Conservation (phyloP, 73 alveolate species). For the Paramecium sexaurelia region DNA sequence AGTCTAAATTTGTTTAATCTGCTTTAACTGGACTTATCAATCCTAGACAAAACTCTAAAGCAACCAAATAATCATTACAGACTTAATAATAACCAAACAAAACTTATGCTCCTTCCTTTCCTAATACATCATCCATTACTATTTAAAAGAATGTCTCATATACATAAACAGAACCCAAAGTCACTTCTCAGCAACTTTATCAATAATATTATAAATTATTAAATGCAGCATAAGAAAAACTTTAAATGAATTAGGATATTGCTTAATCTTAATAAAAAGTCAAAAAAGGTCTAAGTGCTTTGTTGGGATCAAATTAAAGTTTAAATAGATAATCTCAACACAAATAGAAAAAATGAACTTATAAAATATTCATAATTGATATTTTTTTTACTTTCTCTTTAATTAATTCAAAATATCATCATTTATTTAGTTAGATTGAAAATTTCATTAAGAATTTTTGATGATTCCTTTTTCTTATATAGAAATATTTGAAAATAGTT, state of each 20-base stretch:
- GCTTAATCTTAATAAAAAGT: background rate
- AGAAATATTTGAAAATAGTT: too few species aligned
- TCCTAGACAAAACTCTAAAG: background rate
- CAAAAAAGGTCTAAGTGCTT: slow-evolving; percentile 34
- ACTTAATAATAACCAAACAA: slow-evolving; percentile 26
- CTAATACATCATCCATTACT: slow-evolving; percentile 38
- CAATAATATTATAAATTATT: slow-evolving; percentile 38
- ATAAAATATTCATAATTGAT: background rate
- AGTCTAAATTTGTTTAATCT: background rate
- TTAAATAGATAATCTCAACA: slow-evolving; percentile 20
- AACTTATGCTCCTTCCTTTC: slow-evolving; percentile 45
- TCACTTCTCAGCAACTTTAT: slow-evolving; percentile 10
- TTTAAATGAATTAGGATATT: background rate
- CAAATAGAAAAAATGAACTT: background rate
- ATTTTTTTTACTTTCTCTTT: background rate
- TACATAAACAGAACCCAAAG: slow-evolving; percentile 46
- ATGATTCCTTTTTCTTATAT: too few species aligned
- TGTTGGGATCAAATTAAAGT: slow-evolving; percentile 26
- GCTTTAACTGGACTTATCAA: slow-evolving; percentile 46
- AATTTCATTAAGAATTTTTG: too few species aligned
- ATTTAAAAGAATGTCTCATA: slow-evolving; percentile 47
- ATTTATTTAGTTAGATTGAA: too few species aligned
- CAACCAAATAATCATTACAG: background rate
- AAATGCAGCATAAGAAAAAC: slow-evolving; percentile 29
- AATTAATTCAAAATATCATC: too few species aligned